Evolutionary conservation across 257 asterid species (phyloP).

Genomic region (Capsicum baccatum): DNA sequence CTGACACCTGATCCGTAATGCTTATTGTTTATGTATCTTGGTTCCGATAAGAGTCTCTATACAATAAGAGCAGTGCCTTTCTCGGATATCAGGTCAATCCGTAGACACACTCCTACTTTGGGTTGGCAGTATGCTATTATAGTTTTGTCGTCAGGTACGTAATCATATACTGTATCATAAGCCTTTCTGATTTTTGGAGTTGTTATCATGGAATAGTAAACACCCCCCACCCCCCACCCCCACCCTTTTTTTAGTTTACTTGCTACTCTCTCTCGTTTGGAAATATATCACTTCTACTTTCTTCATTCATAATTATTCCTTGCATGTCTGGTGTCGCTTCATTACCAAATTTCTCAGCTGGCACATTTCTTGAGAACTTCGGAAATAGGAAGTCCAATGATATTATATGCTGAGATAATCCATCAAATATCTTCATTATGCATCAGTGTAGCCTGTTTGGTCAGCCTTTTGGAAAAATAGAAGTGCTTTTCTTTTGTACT

Average conservation of each 20-base stretch:
- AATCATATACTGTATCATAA: conserved; percentile 13
- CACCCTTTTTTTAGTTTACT: background rate
- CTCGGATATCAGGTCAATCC: conserved; percentile 82
- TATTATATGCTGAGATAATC: conserved; percentile 6
- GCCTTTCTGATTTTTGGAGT: background rate
- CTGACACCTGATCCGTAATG: conserved; percentile 27
- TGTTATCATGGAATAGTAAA: background rate
- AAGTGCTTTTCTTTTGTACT: background rate
- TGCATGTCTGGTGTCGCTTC: conserved; percentile 11
- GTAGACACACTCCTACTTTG: conserved; percentile 83
- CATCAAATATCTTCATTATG: background rate
- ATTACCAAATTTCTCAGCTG: conserved; percentile 19
- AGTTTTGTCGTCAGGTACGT: conserved; percentile 83
- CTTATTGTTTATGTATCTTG: conserved; percentile 38
- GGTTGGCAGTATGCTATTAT: conserved; percentile 96
- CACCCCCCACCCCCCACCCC: too few species aligned
- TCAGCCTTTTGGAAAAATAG: background rate
- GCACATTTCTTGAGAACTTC: background rate
- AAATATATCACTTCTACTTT: conserved; percentile 12
- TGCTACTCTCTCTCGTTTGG: background rate
- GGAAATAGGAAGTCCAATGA: background rate
- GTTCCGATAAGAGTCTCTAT: conserved; percentile 86
- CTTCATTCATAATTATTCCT: conserved; percentile 1
- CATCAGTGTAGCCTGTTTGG: background rate
- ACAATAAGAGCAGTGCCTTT: conserved; percentile 90